Evolutionary conservation across 169 alveolate species (phyloP).

Genomic region (Plasmodium reichenowi): DNA sequence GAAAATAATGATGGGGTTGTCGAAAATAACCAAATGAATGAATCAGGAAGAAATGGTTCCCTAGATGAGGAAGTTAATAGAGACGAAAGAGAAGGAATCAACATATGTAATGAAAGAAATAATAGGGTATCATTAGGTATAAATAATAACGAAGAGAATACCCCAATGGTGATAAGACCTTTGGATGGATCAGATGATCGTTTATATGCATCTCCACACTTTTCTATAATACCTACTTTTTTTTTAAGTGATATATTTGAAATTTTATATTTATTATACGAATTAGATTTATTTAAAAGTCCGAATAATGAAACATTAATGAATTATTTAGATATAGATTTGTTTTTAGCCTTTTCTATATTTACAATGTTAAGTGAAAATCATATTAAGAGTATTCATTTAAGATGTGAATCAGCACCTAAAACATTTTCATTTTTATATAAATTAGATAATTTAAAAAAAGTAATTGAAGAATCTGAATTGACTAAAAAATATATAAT

Average conservation of each 20-base stretch:
- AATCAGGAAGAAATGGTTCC: neutral
- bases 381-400: slow-evolving; percentile 87
- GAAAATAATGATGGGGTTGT: slow-evolving; percentile 1
- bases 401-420: slow-evolving; percentile 89
- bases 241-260: slow-evolving; percentile 84
- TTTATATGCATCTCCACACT: slow-evolving; percentile 81
- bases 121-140: no score
- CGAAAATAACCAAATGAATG: neutral
- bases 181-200: slow-evolving; percentile 37
- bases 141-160: no score
- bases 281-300: slow-evolving; percentile 79
- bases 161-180: no score
- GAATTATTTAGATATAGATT: slow-evolving; percentile 87
- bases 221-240: slow-evolving; percentile 85
- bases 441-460: slow-evolving; percentile 66
- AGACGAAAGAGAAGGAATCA: neutral
- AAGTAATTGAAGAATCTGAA: slow-evolving; percentile 75
- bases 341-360: slow-evolving; percentile 85
- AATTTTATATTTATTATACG: slow-evolving; percentile 78
- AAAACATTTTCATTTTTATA: slow-evolving; percentile 79
- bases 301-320: slow-evolving; percentile 68
- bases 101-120: slow-evolving; percentile 23
- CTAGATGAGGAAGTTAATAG: neutral
- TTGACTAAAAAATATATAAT: slow-evolving; percentile 80
- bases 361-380: slow-evolving; percentile 86